These are phyloP conservation scores for Naganishia vaughanmartiniae DNA, from an alignment of 768 basidiomycete genomes.

Conservation along the genomic window DNA sequence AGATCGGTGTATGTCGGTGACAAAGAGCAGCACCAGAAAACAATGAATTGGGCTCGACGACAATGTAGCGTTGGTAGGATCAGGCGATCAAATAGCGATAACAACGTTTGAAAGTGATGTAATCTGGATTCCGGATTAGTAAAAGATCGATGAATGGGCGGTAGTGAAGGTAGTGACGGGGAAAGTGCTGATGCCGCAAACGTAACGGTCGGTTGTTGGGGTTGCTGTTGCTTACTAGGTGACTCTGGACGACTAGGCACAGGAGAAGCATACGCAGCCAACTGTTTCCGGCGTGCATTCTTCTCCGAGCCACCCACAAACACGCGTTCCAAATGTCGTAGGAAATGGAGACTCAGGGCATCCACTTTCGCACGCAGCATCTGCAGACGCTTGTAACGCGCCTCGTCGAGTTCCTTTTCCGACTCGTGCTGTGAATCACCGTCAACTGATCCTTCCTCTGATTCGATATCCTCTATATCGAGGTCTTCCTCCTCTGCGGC, in stretches of 20 bases:
- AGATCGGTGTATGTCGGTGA: conserved; percentile 83
- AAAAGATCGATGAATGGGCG: conserved; percentile 27
- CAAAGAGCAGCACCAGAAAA: conserved; percentile 93
- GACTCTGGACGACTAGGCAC: conserved; percentile 10
- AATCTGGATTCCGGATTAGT: conserved; percentile 42
- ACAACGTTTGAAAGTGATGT: conserved; percentile 76
- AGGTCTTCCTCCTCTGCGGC: conserved; percentile 66
- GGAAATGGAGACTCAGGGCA: conserved; percentile 75
- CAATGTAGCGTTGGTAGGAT: conserved; percentile 96
- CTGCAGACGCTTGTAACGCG: conserved; percentile 53
- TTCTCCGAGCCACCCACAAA: conserved; percentile 37
- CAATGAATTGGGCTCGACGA: conserved; percentile 91
- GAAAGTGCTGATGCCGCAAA: conserved; percentile 9
- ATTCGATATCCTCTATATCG: conserved; percentile 63
- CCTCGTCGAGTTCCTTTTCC: conserved; percentile 37
- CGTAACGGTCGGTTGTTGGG: conserved; percentile 14
- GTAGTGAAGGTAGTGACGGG: conserved; percentile 31
- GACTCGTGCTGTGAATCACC: conserved; percentile 40
- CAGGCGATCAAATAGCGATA: conserved; percentile 88
- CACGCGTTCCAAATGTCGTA: conserved; percentile 71
- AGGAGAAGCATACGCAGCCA: conserved; percentile 12
- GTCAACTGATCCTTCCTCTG: conserved; percentile 60
- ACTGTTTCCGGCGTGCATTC: conserved; percentile 5
- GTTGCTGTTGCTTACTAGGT: neutral
- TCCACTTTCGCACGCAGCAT: conserved; percentile 92